A percentile compares a stretch with the other conserved stretches of the same genome.
phyloP scores from a whole-genome alignment of 768 basidiomycete species.

The Auricularia heimuer region DNA sequence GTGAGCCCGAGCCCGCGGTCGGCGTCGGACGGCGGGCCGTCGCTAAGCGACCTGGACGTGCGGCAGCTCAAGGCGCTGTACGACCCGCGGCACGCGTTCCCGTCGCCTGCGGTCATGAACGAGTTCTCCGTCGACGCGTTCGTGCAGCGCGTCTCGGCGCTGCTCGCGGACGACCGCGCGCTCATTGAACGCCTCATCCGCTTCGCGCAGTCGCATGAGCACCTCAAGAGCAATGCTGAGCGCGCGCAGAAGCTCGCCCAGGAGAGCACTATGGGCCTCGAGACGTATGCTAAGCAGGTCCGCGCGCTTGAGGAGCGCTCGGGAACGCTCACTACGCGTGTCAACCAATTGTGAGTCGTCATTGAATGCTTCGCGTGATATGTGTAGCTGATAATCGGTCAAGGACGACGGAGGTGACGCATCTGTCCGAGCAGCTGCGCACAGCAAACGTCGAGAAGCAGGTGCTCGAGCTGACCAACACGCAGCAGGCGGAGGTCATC shows the following conservation, averaged over 20 bases:
- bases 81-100: slow-evolving; percentile 26
- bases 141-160: slow-evolving; percentile 62
- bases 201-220: slow-evolving; percentile 81
- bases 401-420: slow-evolving; percentile 58
- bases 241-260: slow-evolving; percentile 83
- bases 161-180: slow-evolving; percentile 74
- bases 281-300: slow-evolving; percentile 88
- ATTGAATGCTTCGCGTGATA: too few species aligned
- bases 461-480: slow-evolving; percentile 55
- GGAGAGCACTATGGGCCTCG: slow-evolving; percentile 67
- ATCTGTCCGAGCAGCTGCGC: slow-evolving; percentile 54
- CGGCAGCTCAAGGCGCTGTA: slow-evolving; percentile 79
- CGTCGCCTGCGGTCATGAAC: slow-evolving; percentile 13
- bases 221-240: slow-evolving; percentile 87
- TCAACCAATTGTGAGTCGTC: slow-evolving; percentile 42
- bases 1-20: slow-evolving; percentile 29
- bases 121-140: slow-evolving; percentile 69
- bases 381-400: slow-evolving; percentile 6
- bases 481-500: slow-evolving; percentile 65
- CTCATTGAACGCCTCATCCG: slow-evolving; percentile 77
- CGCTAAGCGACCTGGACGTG: slow-evolving; percentile 77
- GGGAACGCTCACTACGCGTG: slow-evolving; percentile 27
- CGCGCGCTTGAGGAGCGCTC: slow-evolving; percentile 70
- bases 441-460: slow-evolving; percentile 51
- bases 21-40: slow-evolving; percentile 27